Evolutionary conservation across 2,329 filamentous ascomycete species (phyloP).

Genomic region (Cladophialophora psammophila): DNA sequence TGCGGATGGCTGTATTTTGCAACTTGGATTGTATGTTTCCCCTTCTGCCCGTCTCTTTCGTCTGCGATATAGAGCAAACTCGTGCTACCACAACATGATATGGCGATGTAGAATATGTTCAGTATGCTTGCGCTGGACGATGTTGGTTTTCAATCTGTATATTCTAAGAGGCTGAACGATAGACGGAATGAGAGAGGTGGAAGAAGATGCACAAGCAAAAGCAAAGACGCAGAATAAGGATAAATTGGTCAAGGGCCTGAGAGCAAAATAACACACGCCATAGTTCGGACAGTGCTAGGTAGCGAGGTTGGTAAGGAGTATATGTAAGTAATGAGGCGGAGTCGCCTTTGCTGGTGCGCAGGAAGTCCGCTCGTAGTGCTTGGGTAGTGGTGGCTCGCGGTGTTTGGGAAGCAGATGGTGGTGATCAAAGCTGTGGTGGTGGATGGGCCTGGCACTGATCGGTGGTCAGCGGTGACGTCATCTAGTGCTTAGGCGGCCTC

Average conservation of each 20-base stretch:
- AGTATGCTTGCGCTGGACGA: constrained; percentile 1
- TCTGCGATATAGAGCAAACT: not conserved
- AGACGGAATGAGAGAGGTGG: constrained; percentile 16
- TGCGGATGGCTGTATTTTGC: not conserved
- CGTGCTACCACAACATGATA: constrained; percentile 13
- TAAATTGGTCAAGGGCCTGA: not conserved
- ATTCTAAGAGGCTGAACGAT: constrained; percentile 16
- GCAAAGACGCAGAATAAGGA: constrained; percentile 2
- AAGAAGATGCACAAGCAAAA: constrained; percentile 1
- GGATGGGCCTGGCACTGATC: not conserved
- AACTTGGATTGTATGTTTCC: not conserved
- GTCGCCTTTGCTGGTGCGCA: not conserved
- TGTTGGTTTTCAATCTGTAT: not conserved
- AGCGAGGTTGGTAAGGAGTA: not conserved
- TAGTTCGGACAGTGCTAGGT: not conserved
- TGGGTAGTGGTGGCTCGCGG: not conserved
- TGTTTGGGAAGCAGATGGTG: constrained; percentile 9
- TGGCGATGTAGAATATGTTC: constrained; percentile 6
- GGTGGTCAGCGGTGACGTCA: constrained; percentile 23
- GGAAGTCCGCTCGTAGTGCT: not conserved
- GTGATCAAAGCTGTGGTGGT: constrained; percentile 10
- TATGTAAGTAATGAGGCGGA: constrained; percentile 22
- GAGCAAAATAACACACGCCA: not conserved
- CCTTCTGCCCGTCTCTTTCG: not conserved
- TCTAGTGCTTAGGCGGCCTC: not conserved